These are phyloP conservation scores for Pleurotus cornucopiae DNA, from an alignment of 768 basidiomycete species.

Conservation along the genomic window DNA sequence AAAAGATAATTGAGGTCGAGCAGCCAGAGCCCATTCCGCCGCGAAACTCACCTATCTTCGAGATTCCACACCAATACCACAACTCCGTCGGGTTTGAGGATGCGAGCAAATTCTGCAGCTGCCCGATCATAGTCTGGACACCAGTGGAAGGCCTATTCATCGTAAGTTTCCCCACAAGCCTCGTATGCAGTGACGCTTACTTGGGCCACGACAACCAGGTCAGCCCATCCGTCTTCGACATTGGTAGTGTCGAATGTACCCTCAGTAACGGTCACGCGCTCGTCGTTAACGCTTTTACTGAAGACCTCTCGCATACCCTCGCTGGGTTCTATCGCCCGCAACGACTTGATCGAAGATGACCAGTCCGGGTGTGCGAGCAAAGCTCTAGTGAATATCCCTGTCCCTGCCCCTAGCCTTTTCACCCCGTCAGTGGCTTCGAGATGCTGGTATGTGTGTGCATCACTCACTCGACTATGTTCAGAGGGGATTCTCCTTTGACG, in stretches of 20 bases:
- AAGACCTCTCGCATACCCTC: constrained; percentile 82
- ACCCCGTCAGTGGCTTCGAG: constrained; percentile 4
- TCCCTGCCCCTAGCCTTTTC: constrained; percentile 74
- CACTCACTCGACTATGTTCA: constrained; percentile 71
- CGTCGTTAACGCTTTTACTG: constrained; percentile 46
- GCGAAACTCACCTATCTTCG: constrained; percentile 60
- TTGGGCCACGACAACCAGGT: constrained; percentile 76
- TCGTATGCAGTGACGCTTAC: constrained; percentile 25
- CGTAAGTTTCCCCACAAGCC: background rate
- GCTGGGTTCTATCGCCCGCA: constrained; percentile 81
- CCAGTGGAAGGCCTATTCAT: constrained; percentile 87
- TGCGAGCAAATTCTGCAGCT: constrained; percentile 69
- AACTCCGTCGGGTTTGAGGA: constrained; percentile 72
- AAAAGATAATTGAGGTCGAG: background rate
- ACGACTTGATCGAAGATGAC: constrained; percentile 41
- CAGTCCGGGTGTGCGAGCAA: constrained; percentile 62
- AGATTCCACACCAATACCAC: constrained; percentile 87
- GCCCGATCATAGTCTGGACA: constrained; percentile 76
- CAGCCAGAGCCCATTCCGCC: background rate
- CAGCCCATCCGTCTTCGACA: constrained; percentile 67
- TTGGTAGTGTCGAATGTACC: constrained; percentile 69
- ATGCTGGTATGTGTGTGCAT: background rate
- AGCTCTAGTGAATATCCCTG: constrained; percentile 86
- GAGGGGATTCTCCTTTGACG: constrained; percentile 29
- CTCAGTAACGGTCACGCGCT: constrained; percentile 48